Evolutionary conservation across 495 filamentous ascomycete species (phyloP).

Genomic region (Patellaria atrata): DNA sequence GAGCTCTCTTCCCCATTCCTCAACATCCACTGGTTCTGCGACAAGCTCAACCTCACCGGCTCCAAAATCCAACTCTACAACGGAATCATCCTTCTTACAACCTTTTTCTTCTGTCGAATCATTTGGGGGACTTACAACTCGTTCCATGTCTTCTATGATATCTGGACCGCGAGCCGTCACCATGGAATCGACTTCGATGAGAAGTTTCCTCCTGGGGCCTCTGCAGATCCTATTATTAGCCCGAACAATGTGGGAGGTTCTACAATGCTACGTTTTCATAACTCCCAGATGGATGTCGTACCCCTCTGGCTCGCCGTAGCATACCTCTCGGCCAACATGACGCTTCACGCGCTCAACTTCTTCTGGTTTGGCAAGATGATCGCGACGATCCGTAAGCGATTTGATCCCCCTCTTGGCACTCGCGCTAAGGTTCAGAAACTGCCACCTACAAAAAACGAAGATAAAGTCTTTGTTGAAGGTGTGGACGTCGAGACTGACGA

Average conservation of each 20-base stretch:
- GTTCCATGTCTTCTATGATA: conserved; percentile 58
- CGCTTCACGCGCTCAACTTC: conserved; percentile 78
- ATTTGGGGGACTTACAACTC: conserved; percentile 85
- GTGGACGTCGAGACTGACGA: conserved; percentile 14
- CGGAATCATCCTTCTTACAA: conserved; percentile 53
- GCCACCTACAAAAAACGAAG: conserved; percentile 7
- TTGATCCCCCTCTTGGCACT: conserved; percentile 45
- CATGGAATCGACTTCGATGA: conserved; percentile 2
- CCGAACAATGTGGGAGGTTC: conserved; percentile 1
- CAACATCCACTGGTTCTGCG: conserved; percentile 92
- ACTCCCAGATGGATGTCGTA: conserved; percentile 26
- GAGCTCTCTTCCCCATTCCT: conserved; percentile 51
- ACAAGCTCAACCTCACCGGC: conserved; percentile 92
- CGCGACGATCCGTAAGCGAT: conserved; percentile 74
- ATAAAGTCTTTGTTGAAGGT: conserved; percentile 17
- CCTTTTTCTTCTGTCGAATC: conserved; percentile 81
- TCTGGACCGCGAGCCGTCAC: conserved; percentile 36
- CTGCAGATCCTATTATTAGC: no score
- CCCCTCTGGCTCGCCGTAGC: conserved; percentile 67
- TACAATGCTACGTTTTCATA: neutral
- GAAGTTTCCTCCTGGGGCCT: no score
- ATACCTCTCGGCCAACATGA: conserved; percentile 64
- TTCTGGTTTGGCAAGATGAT: conserved; percentile 99
- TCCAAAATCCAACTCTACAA: conserved; percentile 72
- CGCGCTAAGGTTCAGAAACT: conserved; percentile 9